phyloP scores from a whole-genome alignment of 345 rosid genomes.

The Lumnitzera littorea region DNA sequence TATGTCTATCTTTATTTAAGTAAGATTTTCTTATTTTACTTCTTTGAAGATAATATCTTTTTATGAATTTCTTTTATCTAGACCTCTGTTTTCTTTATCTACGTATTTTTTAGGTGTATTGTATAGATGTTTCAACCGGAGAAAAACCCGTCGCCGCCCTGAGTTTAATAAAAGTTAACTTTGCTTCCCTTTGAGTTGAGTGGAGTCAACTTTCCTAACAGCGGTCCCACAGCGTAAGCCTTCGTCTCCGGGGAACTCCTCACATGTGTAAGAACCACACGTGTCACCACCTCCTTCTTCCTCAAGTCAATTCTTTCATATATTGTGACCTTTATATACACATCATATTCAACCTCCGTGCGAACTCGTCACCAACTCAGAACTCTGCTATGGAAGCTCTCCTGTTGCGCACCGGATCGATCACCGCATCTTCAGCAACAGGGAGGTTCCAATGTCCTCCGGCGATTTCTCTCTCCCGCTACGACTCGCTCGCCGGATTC shows the following conservation, averaged over 20 bases:
- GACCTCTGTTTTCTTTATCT: too few relatives aligned
- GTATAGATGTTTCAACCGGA: too few relatives aligned
- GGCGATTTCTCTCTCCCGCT: slow-evolving; percentile 27
- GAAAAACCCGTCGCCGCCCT: too few relatives aligned
- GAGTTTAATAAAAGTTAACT: too few relatives aligned
- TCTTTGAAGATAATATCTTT: too few relatives aligned
- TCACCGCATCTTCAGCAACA: slow-evolving; percentile 24
- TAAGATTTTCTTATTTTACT: too few relatives aligned
- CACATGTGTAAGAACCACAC: slow-evolving; percentile 25
- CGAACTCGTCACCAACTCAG: neutral
- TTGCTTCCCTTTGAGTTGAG: too few relatives aligned
- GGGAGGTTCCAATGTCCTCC: slow-evolving; percentile 23
- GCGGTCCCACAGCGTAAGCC: slow-evolving; percentile 32
- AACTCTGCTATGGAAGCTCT: slow-evolving; percentile 39
- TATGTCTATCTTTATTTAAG: too few relatives aligned
- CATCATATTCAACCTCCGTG: neutral
- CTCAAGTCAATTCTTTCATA: slow-evolving; percentile 23
- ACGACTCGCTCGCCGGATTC: slow-evolving; percentile 25
- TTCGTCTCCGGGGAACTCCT: slow-evolving; percentile 9
- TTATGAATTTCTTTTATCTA: too few relatives aligned
- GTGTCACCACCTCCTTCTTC: slow-evolving; percentile 26
- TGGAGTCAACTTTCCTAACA: neutral
- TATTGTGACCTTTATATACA: slow-evolving; percentile 25
- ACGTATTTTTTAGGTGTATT: too few relatives aligned
- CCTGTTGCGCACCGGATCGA: slow-evolving; percentile 51